A percentile compares a stretch with the other conserved stretches of the same genome.
phyloP scores from a whole-genome alignment of 441 rosid genomes.

The Dalechampia spathulata region DNA sequence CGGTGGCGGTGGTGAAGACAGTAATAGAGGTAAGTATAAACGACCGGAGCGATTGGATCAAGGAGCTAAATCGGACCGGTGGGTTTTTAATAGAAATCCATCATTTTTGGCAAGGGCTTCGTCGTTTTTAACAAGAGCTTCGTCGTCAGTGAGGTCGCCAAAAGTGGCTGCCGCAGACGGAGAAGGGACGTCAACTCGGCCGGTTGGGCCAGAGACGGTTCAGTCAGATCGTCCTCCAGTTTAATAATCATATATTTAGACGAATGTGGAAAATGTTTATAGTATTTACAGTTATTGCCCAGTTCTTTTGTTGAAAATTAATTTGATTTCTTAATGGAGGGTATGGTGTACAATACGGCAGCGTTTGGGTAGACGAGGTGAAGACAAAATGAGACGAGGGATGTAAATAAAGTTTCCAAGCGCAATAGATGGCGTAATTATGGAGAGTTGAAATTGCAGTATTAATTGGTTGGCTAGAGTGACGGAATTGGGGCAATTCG shows the following conservation, averaged over 20 bases:
- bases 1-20: slow-evolving; percentile 28
- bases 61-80: slow-evolving; percentile 41
- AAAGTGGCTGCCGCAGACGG: slow-evolving; percentile 20
- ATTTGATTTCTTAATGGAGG: too few relatives aligned
- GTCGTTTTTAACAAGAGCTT: slow-evolving; percentile 22
- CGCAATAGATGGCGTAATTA: too few relatives aligned
- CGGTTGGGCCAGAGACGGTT: slow-evolving; percentile 14
- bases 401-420: too few relatives aligned
- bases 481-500: too few relatives aligned
- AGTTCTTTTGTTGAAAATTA: too few relatives aligned
- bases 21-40: slow-evolving; percentile 28
- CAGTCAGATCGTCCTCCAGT: slow-evolving; percentile 33
- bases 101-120: slow-evolving; percentile 48
- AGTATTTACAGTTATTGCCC: too few relatives aligned
- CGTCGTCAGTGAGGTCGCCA: slow-evolving; percentile 23
- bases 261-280: neutral
- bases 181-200: slow-evolving; percentile 25
- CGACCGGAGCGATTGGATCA: slow-evolving; percentile 38
- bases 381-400: too few relatives aligned
- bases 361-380: too few relatives aligned
- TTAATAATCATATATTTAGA: neutral
- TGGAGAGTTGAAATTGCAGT: too few relatives aligned
- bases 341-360: too few relatives aligned
- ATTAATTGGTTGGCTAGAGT: too few relatives aligned
- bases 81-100: slow-evolving; percentile 42